Conservation (phyloP, 2,329 filamentous ascomycete genomes). For the Fusarium chaquense region DNA sequence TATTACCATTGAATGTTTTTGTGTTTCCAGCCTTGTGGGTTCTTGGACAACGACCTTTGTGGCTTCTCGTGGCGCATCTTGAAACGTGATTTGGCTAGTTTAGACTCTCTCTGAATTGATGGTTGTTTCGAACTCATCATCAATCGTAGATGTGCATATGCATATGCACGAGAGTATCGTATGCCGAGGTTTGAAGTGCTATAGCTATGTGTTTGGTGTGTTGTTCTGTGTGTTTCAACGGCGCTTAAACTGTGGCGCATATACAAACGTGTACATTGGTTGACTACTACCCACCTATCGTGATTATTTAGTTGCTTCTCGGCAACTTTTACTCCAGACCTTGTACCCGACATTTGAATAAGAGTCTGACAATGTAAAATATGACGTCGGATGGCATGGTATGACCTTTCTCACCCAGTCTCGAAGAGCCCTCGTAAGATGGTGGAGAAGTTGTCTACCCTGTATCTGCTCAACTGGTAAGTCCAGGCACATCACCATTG, state of each 20-base stretch:
- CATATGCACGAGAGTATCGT: neutral
- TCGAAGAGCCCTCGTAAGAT: neutral
- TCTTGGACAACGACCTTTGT: neutral
- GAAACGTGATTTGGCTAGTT: neutral
- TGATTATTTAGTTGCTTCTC: neutral
- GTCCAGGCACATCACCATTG: neutral
- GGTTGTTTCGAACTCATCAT: neutral
- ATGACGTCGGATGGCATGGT: conserved; percentile 23
- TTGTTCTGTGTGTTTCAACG: neutral
- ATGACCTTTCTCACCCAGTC: conserved; percentile 16
- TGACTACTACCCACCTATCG: neutral
- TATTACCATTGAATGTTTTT: neutral
- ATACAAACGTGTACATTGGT: neutral
- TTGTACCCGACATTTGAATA: conserved; percentile 15
- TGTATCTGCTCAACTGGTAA: neutral
- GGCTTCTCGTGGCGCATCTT: conserved; percentile 10
- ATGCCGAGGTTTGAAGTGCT: neutral
- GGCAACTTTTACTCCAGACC: conserved; percentile 17
- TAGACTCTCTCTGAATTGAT: neutral
- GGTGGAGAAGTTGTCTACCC: neutral
- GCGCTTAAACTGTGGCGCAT: neutral
- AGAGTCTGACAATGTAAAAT: conserved; percentile 9
- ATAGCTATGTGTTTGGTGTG: neutral
- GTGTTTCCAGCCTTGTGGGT: conserved; percentile 38
- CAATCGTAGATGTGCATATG: conserved; percentile 4